Percentiles rank a stretch among this genome's conserved stretches.
These are phyloP conservation scores for Pilaira anomala DNA, from an alignment of 192 early-diverging fungal species.

Conservation along the genomic window DNA sequence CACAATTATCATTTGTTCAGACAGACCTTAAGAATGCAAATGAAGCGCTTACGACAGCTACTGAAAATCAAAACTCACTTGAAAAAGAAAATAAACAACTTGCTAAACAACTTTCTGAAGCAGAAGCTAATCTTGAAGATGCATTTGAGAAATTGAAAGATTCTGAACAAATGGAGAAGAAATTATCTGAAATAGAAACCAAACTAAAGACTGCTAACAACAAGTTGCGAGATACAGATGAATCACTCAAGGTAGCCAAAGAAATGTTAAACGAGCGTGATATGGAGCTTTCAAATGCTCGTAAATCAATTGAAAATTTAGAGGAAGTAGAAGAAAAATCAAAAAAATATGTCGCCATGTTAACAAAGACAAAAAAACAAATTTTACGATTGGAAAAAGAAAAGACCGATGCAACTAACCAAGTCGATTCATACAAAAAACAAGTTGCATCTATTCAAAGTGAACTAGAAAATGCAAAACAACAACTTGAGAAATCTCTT, in stretches of 20 bases:
- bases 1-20: neutral
- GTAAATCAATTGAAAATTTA: conserved; percentile 7
- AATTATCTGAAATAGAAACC: conserved; percentile 33
- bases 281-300: conserved; percentile 15
- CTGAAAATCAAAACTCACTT: neutral
- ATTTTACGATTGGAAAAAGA: conserved; percentile 53
- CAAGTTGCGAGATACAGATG: conserved; percentile 45
- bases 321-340: conserved; percentile 46
- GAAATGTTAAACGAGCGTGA: conserved; percentile 48
- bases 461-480: conserved; percentile 11
- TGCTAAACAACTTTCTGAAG: conserved; percentile 11
- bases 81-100: conserved; percentile 3
- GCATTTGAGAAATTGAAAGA: conserved; percentile 32
- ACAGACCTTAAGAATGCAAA: neutral
- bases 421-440: conserved; percentile 4
- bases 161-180: neutral
- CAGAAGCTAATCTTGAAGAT: conserved; percentile 36
- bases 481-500: neutral
- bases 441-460: neutral
- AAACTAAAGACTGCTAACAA: conserved; percentile 27
- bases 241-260: conserved; percentile 45
- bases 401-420: conserved; percentile 26
- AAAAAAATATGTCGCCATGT: conserved; percentile 41
- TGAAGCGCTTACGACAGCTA: neutral
- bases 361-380: conserved; percentile 50